phyloP scores from a whole-genome alignment of 129 eudicot genomes.

The Saussurea involucrata region DNA sequence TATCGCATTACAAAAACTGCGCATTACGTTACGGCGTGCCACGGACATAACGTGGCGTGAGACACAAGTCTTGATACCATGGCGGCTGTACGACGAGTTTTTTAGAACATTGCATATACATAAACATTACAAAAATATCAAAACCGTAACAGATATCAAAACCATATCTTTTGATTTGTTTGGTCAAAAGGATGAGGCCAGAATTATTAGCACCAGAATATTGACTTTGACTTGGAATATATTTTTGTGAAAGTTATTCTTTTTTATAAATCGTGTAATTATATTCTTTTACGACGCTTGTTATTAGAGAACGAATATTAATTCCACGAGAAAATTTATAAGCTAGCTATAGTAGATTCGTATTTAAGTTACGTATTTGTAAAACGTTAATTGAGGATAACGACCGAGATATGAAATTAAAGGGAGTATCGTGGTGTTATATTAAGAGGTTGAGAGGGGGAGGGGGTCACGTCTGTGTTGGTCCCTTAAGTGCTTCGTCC shows the following conservation, averaged over 20 bases:
- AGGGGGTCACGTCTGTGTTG: neutral
- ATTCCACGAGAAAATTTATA: neutral
- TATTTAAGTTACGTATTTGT: neutral
- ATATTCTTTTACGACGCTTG: neutral
- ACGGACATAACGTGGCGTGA: no score
- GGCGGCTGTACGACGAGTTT: no score
- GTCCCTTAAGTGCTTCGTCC: neutral
- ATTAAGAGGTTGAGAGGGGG: neutral
- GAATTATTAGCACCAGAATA: neutral
- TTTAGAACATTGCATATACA: no score
- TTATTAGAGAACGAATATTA: neutral
- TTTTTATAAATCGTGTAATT: neutral
- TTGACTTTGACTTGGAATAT: conserved; percentile 1
- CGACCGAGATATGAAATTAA: neutral
- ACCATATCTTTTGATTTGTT: neutral
- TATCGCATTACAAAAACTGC: no score
- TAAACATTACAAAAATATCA: no score
- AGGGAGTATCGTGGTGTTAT: neutral
- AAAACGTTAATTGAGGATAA: neutral
- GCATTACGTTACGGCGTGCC: no score
- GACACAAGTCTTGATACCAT: no score
- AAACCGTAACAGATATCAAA: no score
- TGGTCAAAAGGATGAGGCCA: neutral
- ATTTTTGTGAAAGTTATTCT: neutral
- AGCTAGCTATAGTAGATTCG: neutral